These are phyloP conservation scores for Candida piceae DNA, from an alignment of 805 yeast species.

Conservation along the genomic window DNA sequence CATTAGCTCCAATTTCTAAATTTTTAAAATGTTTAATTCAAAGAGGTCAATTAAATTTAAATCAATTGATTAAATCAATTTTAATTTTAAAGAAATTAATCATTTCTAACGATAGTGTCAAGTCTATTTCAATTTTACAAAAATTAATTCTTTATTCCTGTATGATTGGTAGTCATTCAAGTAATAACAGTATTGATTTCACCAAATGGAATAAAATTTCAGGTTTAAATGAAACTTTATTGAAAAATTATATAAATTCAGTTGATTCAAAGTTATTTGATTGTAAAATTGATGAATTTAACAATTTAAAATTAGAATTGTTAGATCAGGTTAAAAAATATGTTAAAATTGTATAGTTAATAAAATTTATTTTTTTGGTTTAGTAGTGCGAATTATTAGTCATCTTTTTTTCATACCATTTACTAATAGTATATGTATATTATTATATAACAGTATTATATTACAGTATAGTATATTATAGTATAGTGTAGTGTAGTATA, in stretches of 20 bases:
- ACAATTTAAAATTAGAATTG: conserved; percentile 7
- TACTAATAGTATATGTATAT: too few species aligned
- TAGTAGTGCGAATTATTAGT: too few species aligned
- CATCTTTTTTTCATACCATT: too few species aligned
- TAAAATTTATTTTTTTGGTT: too few species aligned
- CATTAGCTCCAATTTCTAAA: neutral
- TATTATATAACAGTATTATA: too few species aligned
- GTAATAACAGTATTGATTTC: conserved; percentile 2
- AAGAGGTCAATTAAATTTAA: conserved; percentile 2
- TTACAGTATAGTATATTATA: neutral
- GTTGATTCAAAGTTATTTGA: conserved; percentile 5
- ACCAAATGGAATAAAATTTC: conserved; percentile 14
- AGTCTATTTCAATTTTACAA: conserved; percentile 3
- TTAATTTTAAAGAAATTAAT: conserved; percentile 10
- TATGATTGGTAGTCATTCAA: conserved; percentile 5
- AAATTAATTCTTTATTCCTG: conserved; percentile 11
- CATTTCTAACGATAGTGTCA: too few species aligned
- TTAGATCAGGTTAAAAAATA: conserved; percentile 14
- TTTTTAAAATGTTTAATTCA: conserved; percentile 2
- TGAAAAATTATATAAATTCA: conserved; percentile 3
- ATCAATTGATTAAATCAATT: conserved; percentile 5
- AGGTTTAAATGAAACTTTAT: conserved; percentile 9
- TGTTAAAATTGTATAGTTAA: conserved; percentile 16
- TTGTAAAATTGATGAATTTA: conserved; percentile 9
- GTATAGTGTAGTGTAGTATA: too few species aligned